Evolutionary conservation across 2,329 filamentous ascomycete genomes (phyloP), one percentile per base, ranked within the genome.

Genomic region (Rachicladosporium sp.): DNA sequence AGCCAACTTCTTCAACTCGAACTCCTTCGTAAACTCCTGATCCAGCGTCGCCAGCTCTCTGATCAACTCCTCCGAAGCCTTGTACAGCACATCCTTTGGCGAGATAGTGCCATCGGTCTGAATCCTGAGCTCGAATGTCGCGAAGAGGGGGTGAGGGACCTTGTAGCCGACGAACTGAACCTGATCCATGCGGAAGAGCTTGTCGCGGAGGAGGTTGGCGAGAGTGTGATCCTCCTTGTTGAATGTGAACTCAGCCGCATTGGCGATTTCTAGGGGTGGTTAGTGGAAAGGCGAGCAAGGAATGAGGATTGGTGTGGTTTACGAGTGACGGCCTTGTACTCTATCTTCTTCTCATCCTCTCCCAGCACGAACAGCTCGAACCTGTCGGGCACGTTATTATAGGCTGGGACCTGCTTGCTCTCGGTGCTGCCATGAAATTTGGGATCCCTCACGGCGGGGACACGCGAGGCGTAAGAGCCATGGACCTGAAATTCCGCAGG

Each of bases 201-300:
- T 84, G 55, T 85, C 80, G 35, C 82, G 76, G 41, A 98, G 73
- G 41, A 98, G 73, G 62, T 98, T 95, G 52, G 81, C 91, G 19
- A 98, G 75, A 1, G 89, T 95, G 65, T 95, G 89, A 54, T 98
- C 91, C 62, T 98, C 91, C 63, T 95, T 96, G 65, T 86, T 85
- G 65, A 98, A 79, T 43, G 85, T 78, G 67, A 98, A 98, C 63
- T 95, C 83, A 7, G 86, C 83, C n/a, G 84, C 87, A 60, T 94
- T 93, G 13, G 89, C 85, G 59, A 93, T 35, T 36, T 42, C 40
- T 30, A 8, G 15, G 19, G 32, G 35, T 31, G 31, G 11, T 27
- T 33, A 35, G 38, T n/a, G 38, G 38, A 35, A 29, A 33, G 31
- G 32, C 12, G 32, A 27, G 12, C 8, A 10, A 12, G 9, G 10